phyloP scores from a whole-genome alignment of 2,329 filamentous ascomycete genomes.

The Cladophialophora psammophila region DNA sequence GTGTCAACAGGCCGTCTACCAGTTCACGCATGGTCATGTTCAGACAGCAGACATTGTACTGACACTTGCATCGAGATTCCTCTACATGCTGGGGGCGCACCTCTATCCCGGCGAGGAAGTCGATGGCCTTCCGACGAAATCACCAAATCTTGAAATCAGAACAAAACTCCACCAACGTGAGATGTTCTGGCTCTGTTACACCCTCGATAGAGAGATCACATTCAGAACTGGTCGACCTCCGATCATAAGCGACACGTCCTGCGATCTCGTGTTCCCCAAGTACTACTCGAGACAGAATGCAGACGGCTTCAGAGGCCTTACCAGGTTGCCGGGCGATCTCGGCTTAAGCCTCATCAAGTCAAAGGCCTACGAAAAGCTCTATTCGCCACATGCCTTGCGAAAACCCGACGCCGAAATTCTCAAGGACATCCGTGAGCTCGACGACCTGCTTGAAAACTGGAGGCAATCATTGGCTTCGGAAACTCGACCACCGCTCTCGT shows the following conservation, averaged over 20 bases:
- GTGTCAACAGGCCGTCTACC: slow-evolving; percentile 49
- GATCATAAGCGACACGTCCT: slow-evolving; percentile 59
- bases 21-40: slow-evolving; percentile 57
- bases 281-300: slow-evolving; percentile 48
- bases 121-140: slow-evolving; percentile 29
- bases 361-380: slow-evolving; percentile 57
- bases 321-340: slow-evolving; percentile 58
- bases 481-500: slow-evolving; percentile 58
- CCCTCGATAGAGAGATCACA: slow-evolving; percentile 64
- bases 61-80: slow-evolving; percentile 55
- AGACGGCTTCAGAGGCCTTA: slow-evolving; percentile 38
- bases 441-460: slow-evolving; percentile 65
- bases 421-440: slow-evolving; percentile 63
- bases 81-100: slow-evolving; percentile 61
- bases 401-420: slow-evolving; percentile 64
- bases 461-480: slow-evolving; percentile 56
- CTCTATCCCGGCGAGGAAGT: slow-evolving; percentile 33
- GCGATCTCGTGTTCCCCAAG: slow-evolving; percentile 60
- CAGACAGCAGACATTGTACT: slow-evolving; percentile 55
- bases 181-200: slow-evolving; percentile 65
- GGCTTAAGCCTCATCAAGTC: slow-evolving; percentile 61
- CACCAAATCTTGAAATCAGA: slow-evolving; percentile 15
- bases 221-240: slow-evolving; percentile 63
- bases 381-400: slow-evolving; percentile 56
- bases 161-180: slow-evolving; percentile 46